Percentiles rank a stretch among this genome's conserved stretches.
Evolutionary conservation across 306 rosid genomes (phyloP).

Genomic region (Prunus kanzakura): DNA sequence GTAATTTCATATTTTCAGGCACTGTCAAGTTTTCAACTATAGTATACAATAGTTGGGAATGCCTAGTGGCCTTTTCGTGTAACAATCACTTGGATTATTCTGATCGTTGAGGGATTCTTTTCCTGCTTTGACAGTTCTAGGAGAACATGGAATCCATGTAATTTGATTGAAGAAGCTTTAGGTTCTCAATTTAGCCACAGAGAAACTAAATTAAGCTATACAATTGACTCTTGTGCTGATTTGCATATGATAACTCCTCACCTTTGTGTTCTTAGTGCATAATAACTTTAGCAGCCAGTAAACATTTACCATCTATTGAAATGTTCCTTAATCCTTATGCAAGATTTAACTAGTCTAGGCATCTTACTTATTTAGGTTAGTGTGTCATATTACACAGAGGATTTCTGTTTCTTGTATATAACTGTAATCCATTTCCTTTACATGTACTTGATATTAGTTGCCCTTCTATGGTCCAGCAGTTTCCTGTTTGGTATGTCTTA

Average conservation of each 20-base stretch:
- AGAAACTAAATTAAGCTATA: background rate
- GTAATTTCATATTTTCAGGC: slow-evolving; percentile 5
- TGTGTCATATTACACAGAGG: background rate
- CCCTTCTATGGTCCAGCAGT: background rate
- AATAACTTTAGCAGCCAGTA: background rate
- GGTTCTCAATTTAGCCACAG: background rate
- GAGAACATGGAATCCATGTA: background rate
- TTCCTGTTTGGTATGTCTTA: background rate
- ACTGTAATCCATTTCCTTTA: background rate
- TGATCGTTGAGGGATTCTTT: background rate
- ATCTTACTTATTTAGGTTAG: background rate
- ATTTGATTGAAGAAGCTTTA: background rate
- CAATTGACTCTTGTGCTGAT: background rate
- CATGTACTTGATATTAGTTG: background rate
- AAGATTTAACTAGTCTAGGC: background rate
- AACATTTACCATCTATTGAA: background rate
- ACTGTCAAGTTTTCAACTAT: background rate
- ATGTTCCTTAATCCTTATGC: background rate
- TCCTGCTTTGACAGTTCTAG: background rate
- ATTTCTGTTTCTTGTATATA: background rate
- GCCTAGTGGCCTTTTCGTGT: background rate
- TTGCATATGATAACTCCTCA: background rate
- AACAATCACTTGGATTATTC: background rate
- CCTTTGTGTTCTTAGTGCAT: background rate
- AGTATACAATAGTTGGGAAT: background rate